Evolutionary conservation across 1,139 yeast genomes (phyloP), one percentile per base, ranked within the genome.

Genomic region (Geotrichum restrictum): DNA sequence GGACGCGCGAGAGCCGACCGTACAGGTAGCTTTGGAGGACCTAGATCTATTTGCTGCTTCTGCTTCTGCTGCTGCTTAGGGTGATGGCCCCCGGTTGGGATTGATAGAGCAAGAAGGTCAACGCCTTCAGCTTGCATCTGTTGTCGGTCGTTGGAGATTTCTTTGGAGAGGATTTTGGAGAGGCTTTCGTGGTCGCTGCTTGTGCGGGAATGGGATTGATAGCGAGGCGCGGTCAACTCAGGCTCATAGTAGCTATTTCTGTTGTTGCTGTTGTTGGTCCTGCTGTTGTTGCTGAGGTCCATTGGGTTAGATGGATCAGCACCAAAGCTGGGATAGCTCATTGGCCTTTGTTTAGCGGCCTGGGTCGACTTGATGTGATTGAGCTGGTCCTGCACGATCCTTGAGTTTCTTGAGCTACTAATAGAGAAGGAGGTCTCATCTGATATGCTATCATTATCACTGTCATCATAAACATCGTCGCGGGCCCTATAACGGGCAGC

Each of bases 381-480:
- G 5, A 40, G 46, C 31, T 24, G 43, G 11, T 42, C 46, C 36
- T 40, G 42, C 11, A 32, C 45, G 7, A 32, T 36, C 27, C 19
- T 14, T 3, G 24, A n/a, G 43, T 31, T 3, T 29, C 36, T 41
- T 14, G 45, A 16, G 24, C 24, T 14, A 3, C 14, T 19, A 16
- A 32, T 14, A 19, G 37, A 45, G 8, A 18, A 21, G n/a, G 42
- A 16, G n/a, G 29, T 39, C 29, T 49, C 53, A 18, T 49, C 53
- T 13, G 49, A 39, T 45, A 44, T 49, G 24, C 53, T 44, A 18
- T 49, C 49, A 38, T 43, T 45, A 34, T 49, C 49, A 34, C 45
- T 43, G 41, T 49, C 49, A 38, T 49, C 47, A n/a, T 44, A 31
- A 14, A 29, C 41, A 11, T 31, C 45, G 36, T 41, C 45, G 2